Evolutionary conservation across 1,284 basidiomycete species (phyloP).

Genomic region (Pisolithus thermaeus): DNA sequence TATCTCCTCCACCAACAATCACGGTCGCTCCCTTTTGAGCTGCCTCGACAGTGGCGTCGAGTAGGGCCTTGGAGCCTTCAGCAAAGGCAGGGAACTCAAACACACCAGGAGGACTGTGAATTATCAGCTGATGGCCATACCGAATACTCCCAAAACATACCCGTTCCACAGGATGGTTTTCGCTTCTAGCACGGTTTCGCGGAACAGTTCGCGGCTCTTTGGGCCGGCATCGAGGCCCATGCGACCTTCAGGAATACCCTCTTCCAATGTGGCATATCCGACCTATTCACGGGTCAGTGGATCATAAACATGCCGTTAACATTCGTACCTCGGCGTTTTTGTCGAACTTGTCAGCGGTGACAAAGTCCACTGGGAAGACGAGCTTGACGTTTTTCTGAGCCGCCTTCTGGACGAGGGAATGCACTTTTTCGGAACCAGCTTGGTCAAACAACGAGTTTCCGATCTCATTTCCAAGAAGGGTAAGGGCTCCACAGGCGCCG

Average conservation of each 20-base stretch:
- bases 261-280: constrained; percentile 69
- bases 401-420: constrained; percentile 84
- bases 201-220: constrained; percentile 79
- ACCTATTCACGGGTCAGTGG: constrained; percentile 38
- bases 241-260: constrained; percentile 92
- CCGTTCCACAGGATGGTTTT: constrained; percentile 99
- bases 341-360: constrained; percentile 93
- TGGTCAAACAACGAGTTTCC: constrained; percentile 94
- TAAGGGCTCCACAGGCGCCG: not conserved
- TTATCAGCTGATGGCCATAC: not conserved
- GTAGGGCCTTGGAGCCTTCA: constrained; percentile 77
- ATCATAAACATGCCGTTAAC: not conserved
- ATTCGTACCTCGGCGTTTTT: constrained; percentile 76
- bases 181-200: constrained; percentile 74
- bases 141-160: constrained; percentile 29
- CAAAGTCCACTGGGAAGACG: constrained; percentile 93
- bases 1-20: constrained; percentile 93
- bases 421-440: constrained; percentile 86
- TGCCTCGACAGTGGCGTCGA: constrained; percentile 86
- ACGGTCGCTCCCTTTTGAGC: constrained; percentile 85
- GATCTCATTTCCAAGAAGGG: constrained; percentile 47
- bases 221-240: constrained; percentile 91
- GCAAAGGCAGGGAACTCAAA: constrained; percentile 96
- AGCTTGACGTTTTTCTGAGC: constrained; percentile 92
- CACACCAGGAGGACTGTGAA: constrained; percentile 83